These are phyloP conservation scores for Tolypocladium tropicale DNA, from an alignment of 2,329 filamentous ascomycete genomes.

Conservation along the genomic window DNA sequence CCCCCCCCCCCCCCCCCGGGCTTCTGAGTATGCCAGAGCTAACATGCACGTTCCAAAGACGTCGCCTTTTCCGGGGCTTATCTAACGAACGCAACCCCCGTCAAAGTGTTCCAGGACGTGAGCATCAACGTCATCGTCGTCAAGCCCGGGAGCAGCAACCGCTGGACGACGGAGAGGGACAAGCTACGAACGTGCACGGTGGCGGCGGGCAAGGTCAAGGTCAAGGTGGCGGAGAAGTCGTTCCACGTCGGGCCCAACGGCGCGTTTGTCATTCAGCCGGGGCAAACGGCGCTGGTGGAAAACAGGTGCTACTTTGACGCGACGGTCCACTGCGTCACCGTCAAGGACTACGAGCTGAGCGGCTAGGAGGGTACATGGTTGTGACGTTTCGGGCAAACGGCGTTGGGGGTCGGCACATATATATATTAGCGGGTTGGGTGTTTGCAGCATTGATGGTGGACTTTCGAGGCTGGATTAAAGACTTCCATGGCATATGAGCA, in stretches of 20 bases:
- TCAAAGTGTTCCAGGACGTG: constrained; percentile 25
- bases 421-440: too few species aligned
- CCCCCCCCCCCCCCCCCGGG: too few species aligned
- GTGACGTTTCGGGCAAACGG: background rate
- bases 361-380: background rate
- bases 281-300: constrained; percentile 24
- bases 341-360: constrained; percentile 12
- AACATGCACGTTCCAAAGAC: constrained; percentile 23
- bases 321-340: constrained; percentile 28
- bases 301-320: constrained; percentile 36
- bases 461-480: too few species aligned
- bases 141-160: constrained; percentile 25
- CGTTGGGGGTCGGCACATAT: background rate
- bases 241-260: constrained; percentile 33
- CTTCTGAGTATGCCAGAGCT: too few species aligned
- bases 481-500: too few species aligned
- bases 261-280: constrained; percentile 30
- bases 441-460: too few species aligned
- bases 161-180: constrained; percentile 16
- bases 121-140: constrained; percentile 29
- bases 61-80: constrained; percentile 34
- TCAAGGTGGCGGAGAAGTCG: constrained; percentile 24
- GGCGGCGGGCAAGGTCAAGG: constrained; percentile 28
- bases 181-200: constrained; percentile 29
- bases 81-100: constrained; percentile 23